phyloP scores from a whole-genome alignment of 495 filamentous ascomycete species.

The Aspergillus homomorphus region DNA sequence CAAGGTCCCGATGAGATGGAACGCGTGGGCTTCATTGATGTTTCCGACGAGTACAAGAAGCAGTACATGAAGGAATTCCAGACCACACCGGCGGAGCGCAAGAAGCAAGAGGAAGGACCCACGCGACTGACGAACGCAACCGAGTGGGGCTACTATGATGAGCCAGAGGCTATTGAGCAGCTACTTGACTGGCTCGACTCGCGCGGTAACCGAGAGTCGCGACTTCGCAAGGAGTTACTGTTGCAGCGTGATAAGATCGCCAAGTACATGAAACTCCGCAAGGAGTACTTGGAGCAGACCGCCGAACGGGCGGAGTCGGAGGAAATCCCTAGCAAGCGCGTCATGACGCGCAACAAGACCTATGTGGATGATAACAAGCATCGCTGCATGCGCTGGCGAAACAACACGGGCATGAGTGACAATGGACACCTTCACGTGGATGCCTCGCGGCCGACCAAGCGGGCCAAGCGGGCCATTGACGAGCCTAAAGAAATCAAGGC shows the following conservation, averaged over 20 bases:
- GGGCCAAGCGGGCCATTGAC: slow-evolving; percentile 51
- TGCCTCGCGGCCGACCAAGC: slow-evolving; percentile 62
- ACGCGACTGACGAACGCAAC: slow-evolving; percentile 72
- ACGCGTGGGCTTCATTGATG: slow-evolving; percentile 77
- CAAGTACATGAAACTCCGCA: slow-evolving; percentile 74
- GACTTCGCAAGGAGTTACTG: slow-evolving; percentile 79
- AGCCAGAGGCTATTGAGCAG: slow-evolving; percentile 68
- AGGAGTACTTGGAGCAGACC: slow-evolving; percentile 60
- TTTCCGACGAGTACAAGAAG: slow-evolving; percentile 63
- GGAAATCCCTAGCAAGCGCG: slow-evolving; percentile 58
- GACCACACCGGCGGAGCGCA: slow-evolving; percentile 80
- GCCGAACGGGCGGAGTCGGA: slow-evolving; percentile 55
- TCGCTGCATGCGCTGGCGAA: slow-evolving; percentile 80
- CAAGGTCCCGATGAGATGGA: slow-evolving; percentile 93
- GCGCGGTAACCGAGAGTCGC: slow-evolving; percentile 76
- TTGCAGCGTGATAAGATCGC: slow-evolving; percentile 73
- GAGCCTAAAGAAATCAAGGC: slow-evolving; percentile 44
- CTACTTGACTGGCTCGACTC: slow-evolving; percentile 86
- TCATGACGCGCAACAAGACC: slow-evolving; percentile 73
- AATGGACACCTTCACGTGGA: slow-evolving; percentile 81
- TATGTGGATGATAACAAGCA: slow-evolving; percentile 59
- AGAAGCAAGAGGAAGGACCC: slow-evolving; percentile 77
- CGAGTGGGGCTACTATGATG: slow-evolving; percentile 90
- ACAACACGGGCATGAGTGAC: slow-evolving; percentile 70
- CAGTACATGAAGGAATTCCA: slow-evolving; percentile 62